A percentile compares a stretch with the other conserved stretches of the same genome.
phyloP scores from a whole-genome alignment of 2,329 filamentous ascomycete genomes.

The Paecilomyces formosus region DNA sequence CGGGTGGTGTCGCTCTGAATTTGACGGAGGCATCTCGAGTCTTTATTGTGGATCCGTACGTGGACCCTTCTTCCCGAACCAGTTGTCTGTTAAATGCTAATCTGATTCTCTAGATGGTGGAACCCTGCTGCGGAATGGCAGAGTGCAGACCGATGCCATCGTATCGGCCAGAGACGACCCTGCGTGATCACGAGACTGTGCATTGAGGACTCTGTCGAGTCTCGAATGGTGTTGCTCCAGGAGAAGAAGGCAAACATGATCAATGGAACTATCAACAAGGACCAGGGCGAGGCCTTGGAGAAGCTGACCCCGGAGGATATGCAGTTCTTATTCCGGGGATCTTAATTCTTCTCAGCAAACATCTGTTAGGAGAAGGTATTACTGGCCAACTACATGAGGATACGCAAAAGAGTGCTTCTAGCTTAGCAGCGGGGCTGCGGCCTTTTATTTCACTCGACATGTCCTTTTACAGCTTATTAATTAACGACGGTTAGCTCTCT shows the following conservation, averaged over 20 bases:
- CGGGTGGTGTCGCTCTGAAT: conserved; percentile 91
- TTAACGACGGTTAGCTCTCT: background rate
- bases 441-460: background rate
- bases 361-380: background rate
- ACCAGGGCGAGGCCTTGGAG: conserved; percentile 76
- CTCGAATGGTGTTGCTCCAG: conserved; percentile 87
- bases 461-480: background rate
- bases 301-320: conserved; percentile 85
- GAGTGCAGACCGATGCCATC: conserved; percentile 85
- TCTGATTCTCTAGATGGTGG: conserved; percentile 66
- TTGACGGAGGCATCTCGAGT: conserved; percentile 90
- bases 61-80: conserved; percentile 18
- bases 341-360: conserved; percentile 23
- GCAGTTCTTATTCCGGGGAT: conserved; percentile 89
- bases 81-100: conserved; percentile 17
- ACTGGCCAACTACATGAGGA: background rate
- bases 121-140: conserved; percentile 99
- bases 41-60: conserved; percentile 92
- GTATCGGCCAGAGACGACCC: conserved; percentile 88
- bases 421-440: background rate
- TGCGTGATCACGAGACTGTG: conserved; percentile 91
- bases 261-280: conserved; percentile 89
- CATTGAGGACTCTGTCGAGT: conserved; percentile 96
- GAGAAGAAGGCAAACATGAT: conserved; percentile 99
- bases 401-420: background rate